Evolutionary conservation across 495 filamentous ascomycete genomes (phyloP).

Genomic region (Corynascus novoguineensis): DNA sequence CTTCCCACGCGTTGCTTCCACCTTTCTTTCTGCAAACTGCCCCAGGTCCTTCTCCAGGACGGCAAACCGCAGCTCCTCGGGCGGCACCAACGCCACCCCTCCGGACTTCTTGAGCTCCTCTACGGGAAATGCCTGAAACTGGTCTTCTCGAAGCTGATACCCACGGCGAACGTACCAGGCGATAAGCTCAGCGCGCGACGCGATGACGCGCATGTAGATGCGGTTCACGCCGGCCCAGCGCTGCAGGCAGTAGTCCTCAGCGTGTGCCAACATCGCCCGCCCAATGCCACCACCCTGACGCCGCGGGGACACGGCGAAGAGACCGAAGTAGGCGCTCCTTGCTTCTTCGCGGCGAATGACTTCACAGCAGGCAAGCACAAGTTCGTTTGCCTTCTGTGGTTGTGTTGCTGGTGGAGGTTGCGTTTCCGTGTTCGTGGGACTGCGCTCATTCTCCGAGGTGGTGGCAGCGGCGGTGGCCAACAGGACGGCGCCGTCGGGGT

Average conservation of each 20-base stretch:
- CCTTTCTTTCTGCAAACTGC: too few relatives aligned
- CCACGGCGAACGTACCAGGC: conserved; percentile 43
- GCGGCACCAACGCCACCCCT: conserved; percentile 28
- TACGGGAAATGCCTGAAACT: conserved; percentile 37
- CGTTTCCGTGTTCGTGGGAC: too few relatives aligned
- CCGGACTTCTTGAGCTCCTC: conserved; percentile 22
- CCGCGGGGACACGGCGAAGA: conserved; percentile 38
- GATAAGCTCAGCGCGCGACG: conserved; percentile 36
- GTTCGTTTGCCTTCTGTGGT: not conserved
- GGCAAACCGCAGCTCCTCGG: conserved; percentile 40
- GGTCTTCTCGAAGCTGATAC: conserved; percentile 36
- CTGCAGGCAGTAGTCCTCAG: conserved; percentile 34
- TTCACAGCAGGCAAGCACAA: conserved; percentile 34
- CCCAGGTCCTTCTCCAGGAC: conserved; percentile 34
- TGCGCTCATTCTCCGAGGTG: too few relatives aligned
- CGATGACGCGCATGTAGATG: conserved; percentile 39
- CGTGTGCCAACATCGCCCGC: conserved; percentile 34
- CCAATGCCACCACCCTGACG: conserved; percentile 40
- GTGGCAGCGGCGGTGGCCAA: conserved; percentile 25
- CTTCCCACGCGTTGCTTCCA: too few relatives aligned
- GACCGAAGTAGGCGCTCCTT: conserved; percentile 33
- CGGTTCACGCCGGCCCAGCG: conserved; percentile 30
- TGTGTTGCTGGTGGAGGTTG: not conserved
- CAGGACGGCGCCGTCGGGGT: conserved; percentile 35
- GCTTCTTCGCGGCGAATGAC: conserved; percentile 15